A percentile compares a stretch with the other conserved stretches of the same genome.
phyloP scores from a whole-genome alignment of 768 basidiomycete species.

The Suillus ampliporus region DNA sequence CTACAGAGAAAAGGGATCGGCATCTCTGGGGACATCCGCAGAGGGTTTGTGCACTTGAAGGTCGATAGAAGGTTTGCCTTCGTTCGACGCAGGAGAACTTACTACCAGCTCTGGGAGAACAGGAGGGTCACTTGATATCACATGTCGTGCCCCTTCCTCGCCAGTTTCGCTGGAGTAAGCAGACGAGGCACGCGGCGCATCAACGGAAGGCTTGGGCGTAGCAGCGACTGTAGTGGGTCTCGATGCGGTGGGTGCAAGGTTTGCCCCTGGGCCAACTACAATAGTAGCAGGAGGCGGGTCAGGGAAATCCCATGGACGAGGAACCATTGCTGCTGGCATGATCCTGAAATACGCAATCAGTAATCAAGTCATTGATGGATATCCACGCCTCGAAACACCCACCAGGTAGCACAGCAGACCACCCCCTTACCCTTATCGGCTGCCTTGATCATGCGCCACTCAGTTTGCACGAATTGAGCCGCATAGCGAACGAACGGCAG shows the following conservation, averaged over 20 bases:
- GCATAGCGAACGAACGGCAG: constrained; percentile 87
- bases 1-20: not conserved
- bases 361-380: not conserved
- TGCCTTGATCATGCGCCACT: constrained; percentile 66
- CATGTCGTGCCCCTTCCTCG: constrained; percentile 28
- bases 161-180: constrained; percentile 36
- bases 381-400: constrained; percentile 27
- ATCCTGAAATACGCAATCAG: constrained; percentile 50
- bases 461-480: constrained; percentile 76
- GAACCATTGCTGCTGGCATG: constrained; percentile 79
- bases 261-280: constrained; percentile 9
- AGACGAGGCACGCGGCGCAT: constrained; percentile 34
- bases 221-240: constrained; percentile 29
- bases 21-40: constrained; percentile 10
- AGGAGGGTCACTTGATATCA: constrained; percentile 36
- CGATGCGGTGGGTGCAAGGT: constrained; percentile 24
- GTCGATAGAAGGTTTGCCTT: constrained; percentile 25
- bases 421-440: constrained; percentile 78
- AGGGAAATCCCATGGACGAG: constrained; percentile 81
- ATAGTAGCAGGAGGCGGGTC: constrained; percentile 43
- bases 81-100: constrained; percentile 39
- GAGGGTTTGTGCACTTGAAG: constrained; percentile 4
- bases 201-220: constrained; percentile 37
- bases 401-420: constrained; percentile 91
- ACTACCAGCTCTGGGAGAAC: constrained; percentile 41